These are phyloP conservation scores for Ogataea trehaloabstinens DNA, from an alignment of 805 yeast genomes.

Conservation along the genomic window DNA sequence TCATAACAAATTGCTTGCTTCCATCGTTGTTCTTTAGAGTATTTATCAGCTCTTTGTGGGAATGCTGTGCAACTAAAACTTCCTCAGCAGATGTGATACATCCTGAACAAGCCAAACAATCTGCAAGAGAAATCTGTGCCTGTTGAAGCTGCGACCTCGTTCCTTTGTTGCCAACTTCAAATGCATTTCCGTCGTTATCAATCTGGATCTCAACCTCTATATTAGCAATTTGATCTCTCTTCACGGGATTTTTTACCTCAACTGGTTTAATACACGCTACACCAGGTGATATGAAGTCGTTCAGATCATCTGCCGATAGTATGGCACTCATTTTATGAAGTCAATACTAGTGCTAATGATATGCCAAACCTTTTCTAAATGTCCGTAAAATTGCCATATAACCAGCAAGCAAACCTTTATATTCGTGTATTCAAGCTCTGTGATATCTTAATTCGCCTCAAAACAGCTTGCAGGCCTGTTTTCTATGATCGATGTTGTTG, in stretches of 20 bases:
- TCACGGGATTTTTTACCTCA: slow-evolving; percentile 37
- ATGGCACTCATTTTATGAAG: slow-evolving; percentile 89
- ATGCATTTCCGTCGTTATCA: slow-evolving; percentile 55
- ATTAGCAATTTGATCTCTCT: slow-evolving; percentile 28
- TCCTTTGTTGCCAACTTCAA: slow-evolving; percentile 66
- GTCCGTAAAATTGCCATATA: too few species aligned
- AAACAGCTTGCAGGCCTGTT: too few species aligned
- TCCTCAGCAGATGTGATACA: slow-evolving; percentile 98
- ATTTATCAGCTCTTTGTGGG: slow-evolving; percentile 72
- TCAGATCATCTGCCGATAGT: slow-evolving; percentile 83
- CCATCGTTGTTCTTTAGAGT: slow-evolving; percentile 41
- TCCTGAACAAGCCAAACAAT: slow-evolving; percentile 95
- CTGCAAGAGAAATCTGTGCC: slow-evolving; percentile 87
- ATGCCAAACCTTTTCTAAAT: too few species aligned
- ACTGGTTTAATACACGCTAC: slow-evolving; percentile 93
- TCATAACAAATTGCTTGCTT: slow-evolving; percentile 58
- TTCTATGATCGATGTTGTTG: too few species aligned
- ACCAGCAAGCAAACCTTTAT: too few species aligned
- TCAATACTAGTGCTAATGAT: neutral
- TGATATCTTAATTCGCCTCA: too few species aligned
- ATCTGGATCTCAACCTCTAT: slow-evolving; percentile 53
- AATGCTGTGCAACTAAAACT: slow-evolving; percentile 84
- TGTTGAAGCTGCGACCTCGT: slow-evolving; percentile 53
- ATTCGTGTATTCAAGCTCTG: too few species aligned
- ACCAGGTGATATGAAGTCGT: slow-evolving; percentile 93